Evolutionary conservation across 1,284 basidiomycete genomes (phyloP), one percentile per base, ranked within the genome.

Genomic region (Microbotryomycetes sp.): DNA sequence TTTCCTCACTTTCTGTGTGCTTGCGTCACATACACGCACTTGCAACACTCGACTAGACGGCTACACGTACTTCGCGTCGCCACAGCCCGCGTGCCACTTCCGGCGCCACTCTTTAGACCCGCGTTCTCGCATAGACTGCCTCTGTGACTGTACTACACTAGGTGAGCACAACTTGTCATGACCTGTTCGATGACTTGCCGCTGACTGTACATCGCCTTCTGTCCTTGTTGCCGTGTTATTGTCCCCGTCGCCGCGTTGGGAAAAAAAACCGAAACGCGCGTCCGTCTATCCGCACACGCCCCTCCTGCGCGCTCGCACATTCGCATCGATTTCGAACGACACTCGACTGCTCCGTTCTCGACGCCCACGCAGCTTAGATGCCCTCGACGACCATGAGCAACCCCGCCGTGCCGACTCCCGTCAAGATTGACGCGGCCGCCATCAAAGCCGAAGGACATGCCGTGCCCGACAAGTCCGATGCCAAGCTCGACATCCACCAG

Each of bases 401-500:
- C 24, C 48, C 61, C 60, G n/a, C 59, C 55, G 41, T 56, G 54
- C n/a, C 61, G 59, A 57, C 48, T 15, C 48, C 56, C 15, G 35
- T 54, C 50, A 56, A 65, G 52, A 63, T 67, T 60, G 59, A 61
- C 27, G 60, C 60, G 26, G 60, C 61, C 45, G 62, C 52, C 52
- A 35, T 69, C 54, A 61, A 64, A 53, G 65, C 58, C 31, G 62
- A 64, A 48, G 65, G 66, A 52, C 57, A 57, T 45, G 27, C 55
- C 31, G 61, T 52, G 28, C 56, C 60, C 24, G 18, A 41, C 21
- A 49, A 71, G 68, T 72, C 74, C 62, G 75, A 75, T 63, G 75
- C 73, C 56, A 73, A 74, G 69, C 64, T 75, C 62, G 77, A 78
- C 64, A 70, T 74, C 62, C 71, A 72, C 53, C 68, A 73, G 48